Percentiles rank a stretch among this genome's conserved stretches.
These are phyloP conservation scores for Pyrenophora tritici-repentis DNA, from an alignment of 2,329 filamentous ascomycete genomes.

Conservation along the genomic window DNA sequence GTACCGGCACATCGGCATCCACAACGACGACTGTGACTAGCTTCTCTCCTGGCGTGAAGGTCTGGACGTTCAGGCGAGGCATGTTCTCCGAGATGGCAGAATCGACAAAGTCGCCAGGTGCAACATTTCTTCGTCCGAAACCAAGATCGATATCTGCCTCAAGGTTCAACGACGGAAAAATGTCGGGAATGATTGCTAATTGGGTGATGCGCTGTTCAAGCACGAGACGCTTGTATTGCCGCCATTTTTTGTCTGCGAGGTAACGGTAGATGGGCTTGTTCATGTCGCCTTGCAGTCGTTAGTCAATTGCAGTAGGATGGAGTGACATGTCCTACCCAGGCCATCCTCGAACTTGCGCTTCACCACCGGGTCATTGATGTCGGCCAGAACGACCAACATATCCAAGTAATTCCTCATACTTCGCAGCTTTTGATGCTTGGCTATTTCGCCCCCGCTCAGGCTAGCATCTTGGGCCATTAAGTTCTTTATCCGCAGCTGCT, in stretches of 20 bases:
- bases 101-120: slow-evolving; percentile 78
- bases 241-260: slow-evolving; percentile 88
- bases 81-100: slow-evolving; percentile 73
- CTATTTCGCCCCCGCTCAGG: slow-evolving; percentile 65
- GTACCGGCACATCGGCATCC: slow-evolving; percentile 86
- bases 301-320: slow-evolving; percentile 1
- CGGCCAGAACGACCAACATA: slow-evolving; percentile 82
- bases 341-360: slow-evolving; percentile 96
- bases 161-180: slow-evolving; percentile 80
- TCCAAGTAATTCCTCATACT: slow-evolving; percentile 76
- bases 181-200: slow-evolving; percentile 85
- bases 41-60: slow-evolving; percentile 80
- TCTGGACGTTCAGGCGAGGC: slow-evolving; percentile 79
- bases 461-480: slow-evolving; percentile 64
- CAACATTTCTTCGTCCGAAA: slow-evolving; percentile 72
- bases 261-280: slow-evolving; percentile 93
- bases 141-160: slow-evolving; percentile 78
- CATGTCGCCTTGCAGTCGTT: slow-evolving; percentile 75
- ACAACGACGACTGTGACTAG: slow-evolving; percentile 84
- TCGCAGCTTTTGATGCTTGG: slow-evolving; percentile 68
- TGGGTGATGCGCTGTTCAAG: slow-evolving; percentile 84
- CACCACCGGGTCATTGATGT: slow-evolving; percentile 92
- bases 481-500: slow-evolving; percentile 70
- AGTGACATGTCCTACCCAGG: slow-evolving; percentile 63
- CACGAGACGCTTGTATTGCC: slow-evolving; percentile 76